Base-by-base conservation (phyloP, 306 rosid genomes). In the Vigna radiata region DNA sequence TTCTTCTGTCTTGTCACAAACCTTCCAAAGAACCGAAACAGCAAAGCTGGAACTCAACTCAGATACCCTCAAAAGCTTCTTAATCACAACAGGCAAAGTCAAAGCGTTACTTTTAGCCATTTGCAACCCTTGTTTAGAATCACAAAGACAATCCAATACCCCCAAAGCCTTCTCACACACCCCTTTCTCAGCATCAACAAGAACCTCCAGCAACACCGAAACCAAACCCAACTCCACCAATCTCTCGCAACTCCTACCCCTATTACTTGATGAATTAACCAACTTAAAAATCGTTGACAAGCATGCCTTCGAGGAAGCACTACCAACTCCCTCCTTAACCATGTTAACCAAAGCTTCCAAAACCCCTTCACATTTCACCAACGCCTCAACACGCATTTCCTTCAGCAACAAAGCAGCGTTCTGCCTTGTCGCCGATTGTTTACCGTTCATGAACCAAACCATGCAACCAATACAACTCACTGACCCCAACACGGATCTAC, bases 11-110 rank as follows among this genome's bases (percentile, higher is more conserved):
- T 85, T 85, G 6, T 61, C 77, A 82, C 87, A 86, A 13, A 94
- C 79, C 88, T 91, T 90, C 94, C 90, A 91, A 39, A 94, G 79
- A 75, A 91, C 85, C 18, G 91, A 90, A 6, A 90, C 84, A 33
- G 79, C 83, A 79, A 86, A 84, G 52, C 86, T 82, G 0, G 97
- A 85, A 23, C 86, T 91, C 86, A 81, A 13, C 37, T 77, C 87
- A 2, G 98, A 94, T 0, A 91, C 88, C 66, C 94, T 82, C 69
- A 91, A 76, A 11, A 91, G 88, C 85, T 88, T 94, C 93, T 91
- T 94, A 0, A 88, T 88, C 85, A 84, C 83, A 47, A 94, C 81
- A 65, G 98, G 98, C 47, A 89, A 75, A 33, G 91, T 88, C 49
- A 94, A 65, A 58, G 94, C 93, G 87, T 91, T 87, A 58, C 72